Evolutionary conservation across 148 eudicot genomes (phyloP).

Genomic region (Vaccinium darrowii): DNA sequence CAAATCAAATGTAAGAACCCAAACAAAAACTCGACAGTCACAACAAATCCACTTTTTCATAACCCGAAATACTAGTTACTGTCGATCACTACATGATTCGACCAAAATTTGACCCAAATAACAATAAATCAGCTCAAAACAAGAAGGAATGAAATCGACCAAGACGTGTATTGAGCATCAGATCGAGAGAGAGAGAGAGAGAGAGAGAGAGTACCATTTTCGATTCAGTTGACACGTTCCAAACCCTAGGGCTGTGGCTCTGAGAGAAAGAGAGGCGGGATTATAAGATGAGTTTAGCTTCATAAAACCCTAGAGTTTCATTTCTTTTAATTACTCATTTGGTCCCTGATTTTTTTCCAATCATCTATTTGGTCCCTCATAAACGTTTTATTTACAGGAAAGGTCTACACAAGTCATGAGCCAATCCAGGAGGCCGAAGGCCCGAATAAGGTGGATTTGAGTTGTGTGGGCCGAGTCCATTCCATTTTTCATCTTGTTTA

Average conservation of each 20-base stretch:
- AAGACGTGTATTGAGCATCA: not conserved
- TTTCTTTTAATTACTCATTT: not conserved
- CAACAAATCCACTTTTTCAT: not conserved
- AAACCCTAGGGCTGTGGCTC: not conserved
- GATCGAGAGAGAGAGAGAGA: not conserved
- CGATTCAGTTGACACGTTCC: not conserved
- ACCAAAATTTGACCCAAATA: not conserved
- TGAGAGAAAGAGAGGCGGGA: not conserved
- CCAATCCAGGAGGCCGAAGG: no score
- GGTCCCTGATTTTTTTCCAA: not conserved
- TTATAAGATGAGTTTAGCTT: not conserved
- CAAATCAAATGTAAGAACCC: not conserved
- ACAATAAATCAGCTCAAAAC: not conserved
- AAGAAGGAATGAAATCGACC: not conserved
- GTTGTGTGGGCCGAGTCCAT: not conserved
- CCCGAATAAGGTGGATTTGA: not conserved
- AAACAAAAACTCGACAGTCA: not conserved
- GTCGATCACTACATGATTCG: not conserved
- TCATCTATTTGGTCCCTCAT: not conserved
- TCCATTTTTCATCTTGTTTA: not conserved
- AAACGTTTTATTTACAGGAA: not conserved
- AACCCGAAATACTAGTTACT: not conserved
- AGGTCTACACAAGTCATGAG: not conserved
- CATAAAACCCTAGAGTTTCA: not conserved
- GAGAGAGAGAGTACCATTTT: constrained; percentile 1